A percentile compares a stretch with the other conserved stretches of the same genome.
Evolutionary conservation across 2,329 filamentous ascomycete species (phyloP).

Genomic region (Ceratocystiopsis sp.): DNA sequence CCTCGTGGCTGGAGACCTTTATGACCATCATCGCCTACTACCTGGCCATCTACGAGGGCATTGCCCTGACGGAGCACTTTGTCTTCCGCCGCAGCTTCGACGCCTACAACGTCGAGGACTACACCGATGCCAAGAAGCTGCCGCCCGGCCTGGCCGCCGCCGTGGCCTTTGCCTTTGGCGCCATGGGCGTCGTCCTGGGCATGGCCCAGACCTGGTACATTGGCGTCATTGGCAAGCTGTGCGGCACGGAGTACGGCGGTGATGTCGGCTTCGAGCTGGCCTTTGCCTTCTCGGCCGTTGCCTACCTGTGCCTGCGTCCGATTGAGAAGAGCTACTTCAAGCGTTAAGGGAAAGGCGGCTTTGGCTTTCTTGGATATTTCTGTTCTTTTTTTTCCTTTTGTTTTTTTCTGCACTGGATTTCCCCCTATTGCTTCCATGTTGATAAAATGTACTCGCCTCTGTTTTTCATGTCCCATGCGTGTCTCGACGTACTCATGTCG

Average conservation of each 20-base stretch:
- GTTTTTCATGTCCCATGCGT: neutral
- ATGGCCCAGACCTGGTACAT: conserved; percentile 47
- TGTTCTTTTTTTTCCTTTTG: neutral
- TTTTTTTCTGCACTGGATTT: neutral
- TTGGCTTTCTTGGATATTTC: neutral
- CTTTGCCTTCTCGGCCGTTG: conserved; percentile 23
- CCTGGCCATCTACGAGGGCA: conserved; percentile 27
- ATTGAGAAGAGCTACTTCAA: conserved; percentile 23
- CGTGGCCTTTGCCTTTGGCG: conserved; percentile 13
- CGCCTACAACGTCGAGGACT: conserved; percentile 25
- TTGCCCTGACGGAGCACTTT: conserved; percentile 18
- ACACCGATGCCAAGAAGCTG: conserved; percentile 26
- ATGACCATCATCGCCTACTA: conserved; percentile 23
- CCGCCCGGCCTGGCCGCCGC: conserved; percentile 20
- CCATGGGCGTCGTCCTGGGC: conserved; percentile 35
- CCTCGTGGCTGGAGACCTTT: conserved; percentile 21
- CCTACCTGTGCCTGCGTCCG: conserved; percentile 33
- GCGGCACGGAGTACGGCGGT: conserved; percentile 21
- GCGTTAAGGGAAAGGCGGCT: conserved; percentile 9
- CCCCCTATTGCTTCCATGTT: neutral
- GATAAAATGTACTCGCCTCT: neutral
- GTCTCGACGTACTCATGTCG: neutral
- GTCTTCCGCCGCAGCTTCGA: conserved; percentile 28
- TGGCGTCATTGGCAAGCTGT: conserved; percentile 39
- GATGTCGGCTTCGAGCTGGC: conserved; percentile 52